These are phyloP conservation scores for Aspergillus homomorphus DNA, from an alignment of 495 filamentous ascomycete species.

Conservation along the genomic window DNA sequence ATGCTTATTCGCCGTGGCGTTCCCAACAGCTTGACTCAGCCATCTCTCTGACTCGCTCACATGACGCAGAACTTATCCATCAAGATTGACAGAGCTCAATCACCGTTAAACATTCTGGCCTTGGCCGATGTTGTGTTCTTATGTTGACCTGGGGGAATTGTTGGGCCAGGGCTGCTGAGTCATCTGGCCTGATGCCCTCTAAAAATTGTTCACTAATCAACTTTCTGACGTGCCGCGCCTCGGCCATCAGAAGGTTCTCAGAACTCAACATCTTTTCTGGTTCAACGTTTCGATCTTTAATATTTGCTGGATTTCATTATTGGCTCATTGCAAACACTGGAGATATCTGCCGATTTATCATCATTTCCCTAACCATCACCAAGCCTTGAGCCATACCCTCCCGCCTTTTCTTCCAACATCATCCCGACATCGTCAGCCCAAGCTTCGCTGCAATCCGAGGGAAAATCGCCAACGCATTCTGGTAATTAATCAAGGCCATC, in stretches of 20 bases:
- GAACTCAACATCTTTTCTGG: not conserved
- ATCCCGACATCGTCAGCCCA: not conserved
- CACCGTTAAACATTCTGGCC: too few species aligned
- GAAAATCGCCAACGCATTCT: slow-evolving; percentile 22
- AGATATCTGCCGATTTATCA: too few species aligned
- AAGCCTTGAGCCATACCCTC: too few species aligned
- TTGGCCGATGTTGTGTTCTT: not conserved
- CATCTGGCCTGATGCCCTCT: not conserved
- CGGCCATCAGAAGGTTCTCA: not conserved
- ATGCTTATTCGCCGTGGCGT: not conserved
- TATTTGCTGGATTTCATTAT: too few species aligned
- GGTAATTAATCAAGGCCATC: slow-evolving; percentile 14
- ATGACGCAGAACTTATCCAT: too few species aligned
- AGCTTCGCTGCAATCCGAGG: slow-evolving; percentile 10
- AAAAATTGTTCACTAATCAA: not conserved
- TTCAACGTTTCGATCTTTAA: not conserved
- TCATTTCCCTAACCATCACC: too few species aligned
- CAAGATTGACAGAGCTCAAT: not conserved
- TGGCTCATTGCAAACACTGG: not conserved
- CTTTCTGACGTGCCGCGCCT: not conserved
- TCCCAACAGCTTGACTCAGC: not conserved
- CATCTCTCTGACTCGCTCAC: too few species aligned
- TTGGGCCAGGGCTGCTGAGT: not conserved
- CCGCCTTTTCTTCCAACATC: not conserved
- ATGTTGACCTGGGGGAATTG: not conserved